Evolutionary conservation across 805 yeast genomes (phyloP), one percentile per base, ranked within the genome.

Genomic region (Candida pini): DNA sequence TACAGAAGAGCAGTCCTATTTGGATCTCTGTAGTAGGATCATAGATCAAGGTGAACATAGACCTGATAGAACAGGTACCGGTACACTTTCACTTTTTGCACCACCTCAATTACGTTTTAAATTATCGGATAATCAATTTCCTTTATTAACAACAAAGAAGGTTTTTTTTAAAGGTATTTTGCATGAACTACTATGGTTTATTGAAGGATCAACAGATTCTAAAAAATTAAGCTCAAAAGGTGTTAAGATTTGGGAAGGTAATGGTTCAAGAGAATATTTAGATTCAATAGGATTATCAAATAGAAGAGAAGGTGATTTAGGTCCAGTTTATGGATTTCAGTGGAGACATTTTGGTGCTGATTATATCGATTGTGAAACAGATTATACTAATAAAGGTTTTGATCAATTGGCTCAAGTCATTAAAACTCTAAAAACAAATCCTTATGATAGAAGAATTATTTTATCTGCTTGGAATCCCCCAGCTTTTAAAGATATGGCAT

Each of bases 331-430:
- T 57, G 99, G 99, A 0, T 92, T 92, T 64, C 99, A 92, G 61
- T 92, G 99, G 99, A 78, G 99, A 51, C 98, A 92, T 61, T 92
- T 92, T 59, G 98, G 98, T 28, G 98, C 99, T 5, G 78, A 84
- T 46, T 92, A 92, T 57, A 67, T 53, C 21, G 88, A 87, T 35
- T 86, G 96, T 53, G 88, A 90, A 40, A 71, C 89, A 3, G 94
- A 92, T 54, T 92, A 92, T 54, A 55, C 81, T 0, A 90, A 88
- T 4, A 69, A 85, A 56, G 99, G 99, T 9, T 81, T 76, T 37
- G 99, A 92, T 57, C 99, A 92, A 64, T 66, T 92, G 24, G 73
- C 77, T 6, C 81, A 84, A 30, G 76, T 92, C 22, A 85, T 92
- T 31, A 65, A 81, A 30, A 85, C 81, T 43, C 65, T 92, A 45